Percentiles rank a stretch among this genome's conserved stretches.
Conservation (phyloP, 208 protist genomes). For the Crithidia fasciculata region DNA sequence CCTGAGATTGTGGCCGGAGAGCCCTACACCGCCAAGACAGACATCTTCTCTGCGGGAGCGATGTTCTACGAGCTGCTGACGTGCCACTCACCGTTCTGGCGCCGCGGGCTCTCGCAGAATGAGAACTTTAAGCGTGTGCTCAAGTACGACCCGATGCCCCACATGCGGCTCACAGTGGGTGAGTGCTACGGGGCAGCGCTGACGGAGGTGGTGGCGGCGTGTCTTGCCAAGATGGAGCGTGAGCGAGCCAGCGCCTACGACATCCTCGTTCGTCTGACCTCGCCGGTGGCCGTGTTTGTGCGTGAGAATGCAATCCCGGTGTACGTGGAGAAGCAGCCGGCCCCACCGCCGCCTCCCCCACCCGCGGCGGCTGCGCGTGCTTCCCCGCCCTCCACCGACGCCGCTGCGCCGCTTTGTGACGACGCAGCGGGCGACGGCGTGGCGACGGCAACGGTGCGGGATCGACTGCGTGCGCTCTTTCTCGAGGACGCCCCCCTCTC, state of each 20-base stretch:
- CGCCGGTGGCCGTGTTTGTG: slow-evolving; percentile 44
- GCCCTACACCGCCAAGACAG: slow-evolving; percentile 91
- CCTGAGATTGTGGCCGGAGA: slow-evolving; percentile 92
- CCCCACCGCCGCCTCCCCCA: slow-evolving; percentile 6
- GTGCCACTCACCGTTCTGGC: slow-evolving; percentile 74
- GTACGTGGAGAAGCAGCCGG: slow-evolving; percentile 26
- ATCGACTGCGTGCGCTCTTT: slow-evolving; percentile 20
- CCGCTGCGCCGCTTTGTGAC: not conserved
- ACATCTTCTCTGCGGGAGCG: slow-evolving; percentile 93
- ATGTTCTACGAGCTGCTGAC: slow-evolving; percentile 90
- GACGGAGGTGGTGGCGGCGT: slow-evolving; percentile 46
- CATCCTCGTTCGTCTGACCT: slow-evolving; percentile 50
- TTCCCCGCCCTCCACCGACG: slow-evolving; percentile 12
- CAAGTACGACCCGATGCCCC: slow-evolving; percentile 63
- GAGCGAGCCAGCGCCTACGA: slow-evolving; percentile 61
- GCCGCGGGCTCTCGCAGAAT: slow-evolving; percentile 46
- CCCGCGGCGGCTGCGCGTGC: slow-evolving; percentile 18
- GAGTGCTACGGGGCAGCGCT: slow-evolving; percentile 47
- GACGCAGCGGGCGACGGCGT: not conserved
- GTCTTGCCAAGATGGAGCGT: slow-evolving; percentile 66
- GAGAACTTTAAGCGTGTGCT: slow-evolving; percentile 62
- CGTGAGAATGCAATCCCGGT: slow-evolving; percentile 48
- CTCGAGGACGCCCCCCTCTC: not conserved
- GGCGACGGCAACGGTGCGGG: not conserved
- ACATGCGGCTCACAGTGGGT: slow-evolving; percentile 27